Conservation (phyloP, 805 yeast genomes). For the Candida mattraensis region DNA sequence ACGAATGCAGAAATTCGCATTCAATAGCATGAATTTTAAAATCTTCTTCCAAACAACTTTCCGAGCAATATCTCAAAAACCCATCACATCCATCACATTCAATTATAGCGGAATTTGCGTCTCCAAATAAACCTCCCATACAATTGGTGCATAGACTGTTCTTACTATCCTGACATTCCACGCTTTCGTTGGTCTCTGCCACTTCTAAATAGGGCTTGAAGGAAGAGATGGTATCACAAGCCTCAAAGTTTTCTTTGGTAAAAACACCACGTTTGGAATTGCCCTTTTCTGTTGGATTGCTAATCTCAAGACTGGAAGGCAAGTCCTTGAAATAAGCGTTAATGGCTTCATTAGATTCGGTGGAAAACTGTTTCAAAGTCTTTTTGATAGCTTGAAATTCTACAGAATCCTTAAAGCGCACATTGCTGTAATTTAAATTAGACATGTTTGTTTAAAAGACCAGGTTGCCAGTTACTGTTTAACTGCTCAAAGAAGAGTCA, state of each 20-base stretch:
- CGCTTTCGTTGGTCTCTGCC: conserved; percentile 12
- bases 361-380: conserved; percentile 9
- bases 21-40: conserved; percentile 14
- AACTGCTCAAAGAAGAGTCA: neutral
- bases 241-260: neutral
- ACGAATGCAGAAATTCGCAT: conserved; percentile 12
- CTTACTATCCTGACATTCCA: conserved; percentile 12
- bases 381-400: conserved; percentile 6
- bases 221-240: conserved; percentile 8
- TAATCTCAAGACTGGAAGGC: conserved; percentile 10
- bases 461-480: too few species aligned
- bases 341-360: conserved; percentile 5
- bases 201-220: conserved; percentile 16
- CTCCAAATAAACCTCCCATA: conserved; percentile 13
- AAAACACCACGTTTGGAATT: conserved; percentile 14
- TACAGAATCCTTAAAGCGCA: conserved; percentile 2
- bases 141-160: conserved; percentile 15
- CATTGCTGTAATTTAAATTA: too few species aligned
- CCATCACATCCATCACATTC: conserved; percentile 12
- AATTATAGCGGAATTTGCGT: too few species aligned
- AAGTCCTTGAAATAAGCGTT: conserved; percentile 6
- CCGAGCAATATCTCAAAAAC: conserved; percentile 19
- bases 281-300: conserved; percentile 12
- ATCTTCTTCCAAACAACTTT: conserved; percentile 16
- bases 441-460: too few species aligned